Evolutionary conservation across 73 alveolate species (phyloP).

Genomic region (Paramecium pentaurelia): DNA sequence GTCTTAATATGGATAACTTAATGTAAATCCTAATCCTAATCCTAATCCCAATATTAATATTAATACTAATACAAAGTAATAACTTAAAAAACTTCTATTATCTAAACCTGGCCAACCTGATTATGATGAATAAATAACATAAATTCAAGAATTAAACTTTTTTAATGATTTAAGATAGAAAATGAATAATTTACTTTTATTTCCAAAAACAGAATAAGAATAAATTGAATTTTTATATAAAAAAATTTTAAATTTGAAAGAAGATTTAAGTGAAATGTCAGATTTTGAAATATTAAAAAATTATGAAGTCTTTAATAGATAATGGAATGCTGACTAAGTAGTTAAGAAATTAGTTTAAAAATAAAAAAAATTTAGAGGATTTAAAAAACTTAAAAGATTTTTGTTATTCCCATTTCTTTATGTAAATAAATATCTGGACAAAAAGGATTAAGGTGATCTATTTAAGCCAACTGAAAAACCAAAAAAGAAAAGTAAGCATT

Average conservation of each 20-base stretch:
- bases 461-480: background rate
- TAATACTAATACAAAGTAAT: background rate
- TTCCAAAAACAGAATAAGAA: background rate
- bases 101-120: background rate
- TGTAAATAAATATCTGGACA: background rate
- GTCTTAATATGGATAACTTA: background rate
- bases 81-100: background rate
- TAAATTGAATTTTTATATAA: background rate
- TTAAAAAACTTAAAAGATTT: background rate
- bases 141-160: background rate
- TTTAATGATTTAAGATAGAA: background rate
- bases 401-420: background rate
- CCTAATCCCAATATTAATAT: too few species aligned
- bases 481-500: background rate
- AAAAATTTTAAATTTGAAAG: background rate
- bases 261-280: background rate
- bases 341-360: background rate
- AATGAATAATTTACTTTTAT: background rate
- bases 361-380: background rate
- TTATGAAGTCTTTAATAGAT: background rate
- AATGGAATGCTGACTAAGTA: background rate
- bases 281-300: background rate
- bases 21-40: background rate
- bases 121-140: background rate
- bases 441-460: background rate